phyloP scores from a whole-genome alignment of 2,329 filamentous ascomycete genomes.

The Emergomyces africanus region DNA sequence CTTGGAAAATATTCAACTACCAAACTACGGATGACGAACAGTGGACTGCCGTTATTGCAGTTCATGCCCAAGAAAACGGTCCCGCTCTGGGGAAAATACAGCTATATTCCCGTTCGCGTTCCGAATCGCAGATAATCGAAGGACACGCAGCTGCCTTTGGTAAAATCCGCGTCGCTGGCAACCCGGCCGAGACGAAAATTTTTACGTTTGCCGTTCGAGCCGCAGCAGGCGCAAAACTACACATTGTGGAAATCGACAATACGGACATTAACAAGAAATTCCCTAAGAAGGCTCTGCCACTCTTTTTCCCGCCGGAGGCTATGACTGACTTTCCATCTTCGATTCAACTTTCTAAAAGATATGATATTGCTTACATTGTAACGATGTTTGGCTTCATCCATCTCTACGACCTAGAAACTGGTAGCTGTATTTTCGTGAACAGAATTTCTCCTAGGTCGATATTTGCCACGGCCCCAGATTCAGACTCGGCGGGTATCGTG shows the following conservation, averaged over 20 bases:
- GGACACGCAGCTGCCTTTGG: conserved; percentile 94
- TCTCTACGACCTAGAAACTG: conserved; percentile 93
- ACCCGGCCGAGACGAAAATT: conserved; percentile 79
- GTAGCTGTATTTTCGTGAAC: conserved; percentile 97
- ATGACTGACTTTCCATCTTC: conserved; percentile 96
- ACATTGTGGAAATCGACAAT: conserved; percentile 96
- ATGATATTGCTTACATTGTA: conserved; percentile 91
- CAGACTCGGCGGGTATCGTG: conserved; percentile 73
- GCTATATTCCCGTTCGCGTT: conserved; percentile 88
- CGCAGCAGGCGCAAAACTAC: conserved; percentile 80
- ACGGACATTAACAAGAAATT: conserved; percentile 78
- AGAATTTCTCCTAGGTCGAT: conserved; percentile 98
- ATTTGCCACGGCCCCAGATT: conserved; percentile 81
- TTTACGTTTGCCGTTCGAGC: conserved; percentile 95
- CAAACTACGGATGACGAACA: conserved; percentile 89
- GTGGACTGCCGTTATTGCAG: conserved; percentile 97
- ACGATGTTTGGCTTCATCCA: conserved; percentile 99
- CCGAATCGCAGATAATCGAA: conserved; percentile 96
- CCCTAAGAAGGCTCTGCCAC: conserved; percentile 90
- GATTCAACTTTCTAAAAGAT: conserved; percentile 93
- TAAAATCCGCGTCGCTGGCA: conserved; percentile 75
- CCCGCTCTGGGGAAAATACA: conserved; percentile 92
- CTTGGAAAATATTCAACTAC: conserved; percentile 92
- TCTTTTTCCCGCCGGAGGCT: conserved; percentile 94
- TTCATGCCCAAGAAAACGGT: conserved; percentile 62